Conservation (phyloP, 73 alveolate genomes). For the Paramecium sonneborni region DNA sequence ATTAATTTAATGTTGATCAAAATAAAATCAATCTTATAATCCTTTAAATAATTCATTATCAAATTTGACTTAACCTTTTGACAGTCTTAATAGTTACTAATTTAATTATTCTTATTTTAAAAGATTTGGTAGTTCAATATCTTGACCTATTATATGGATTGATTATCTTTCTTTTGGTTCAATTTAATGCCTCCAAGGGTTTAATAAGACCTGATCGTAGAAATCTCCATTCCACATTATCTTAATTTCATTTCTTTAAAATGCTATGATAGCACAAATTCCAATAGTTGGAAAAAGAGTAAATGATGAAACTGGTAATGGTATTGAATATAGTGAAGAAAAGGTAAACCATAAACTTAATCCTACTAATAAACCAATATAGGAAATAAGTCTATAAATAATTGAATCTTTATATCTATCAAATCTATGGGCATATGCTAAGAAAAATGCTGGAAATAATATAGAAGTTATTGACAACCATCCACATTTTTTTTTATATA, state of each 20-base stretch:
- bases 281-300: slow-evolving; percentile 32
- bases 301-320: slow-evolving; percentile 40
- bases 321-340: slow-evolving; percentile 12
- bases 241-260: slow-evolving; percentile 23
- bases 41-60: not conserved
- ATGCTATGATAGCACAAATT: slow-evolving; percentile 28
- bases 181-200: slow-evolving; percentile 27
- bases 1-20: not conserved
- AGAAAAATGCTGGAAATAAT: slow-evolving; percentile 34
- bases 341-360: not conserved
- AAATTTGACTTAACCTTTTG: not conserved
- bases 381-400: not conserved
- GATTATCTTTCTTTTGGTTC: not conserved
- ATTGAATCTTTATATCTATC: not conserved
- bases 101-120: not conserved
- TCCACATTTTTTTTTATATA: slow-evolving; percentile 42
- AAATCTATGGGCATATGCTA: slow-evolving; percentile 37
- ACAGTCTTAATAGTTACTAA: not conserved
- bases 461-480: slow-evolving; percentile 34
- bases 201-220: not conserved
- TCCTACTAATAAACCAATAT: not conserved
- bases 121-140: not conserved
- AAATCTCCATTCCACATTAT: slow-evolving; percentile 25
- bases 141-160: not conserved
- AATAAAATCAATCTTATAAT: not conserved